Evolutionary conservation across 371 early-diverging fungal species (phyloP), one percentile per base, ranked within the genome.

Genomic region (Mortierella sp.): DNA sequence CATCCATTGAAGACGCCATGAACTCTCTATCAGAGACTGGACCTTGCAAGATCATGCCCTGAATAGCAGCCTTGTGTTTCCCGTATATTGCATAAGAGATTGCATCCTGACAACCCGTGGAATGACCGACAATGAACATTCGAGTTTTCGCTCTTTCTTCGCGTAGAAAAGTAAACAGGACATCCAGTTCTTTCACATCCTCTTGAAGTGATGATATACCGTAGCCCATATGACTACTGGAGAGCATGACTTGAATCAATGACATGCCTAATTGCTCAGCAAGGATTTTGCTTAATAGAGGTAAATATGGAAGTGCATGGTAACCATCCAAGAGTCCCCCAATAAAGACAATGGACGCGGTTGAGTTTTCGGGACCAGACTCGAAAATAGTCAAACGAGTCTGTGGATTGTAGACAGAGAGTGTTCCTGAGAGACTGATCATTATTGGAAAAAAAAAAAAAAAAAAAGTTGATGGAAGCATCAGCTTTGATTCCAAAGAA

Each of bases 101-200:
- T 31, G 85, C 84, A 54, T 89, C 87, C 63, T 89, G 89, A 19
- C 84, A 78, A 1, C 89, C 88, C 29, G 89, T 89, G 22, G 88
- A 88, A 62, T 89, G 89, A 29, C 89, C 89, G 23, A 89, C 53
- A 40, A 88, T 68, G 10, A 89, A 83, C 29, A 89, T 80, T 0
- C 72, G 74, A 13, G 71, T 60, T 63, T 88, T 89, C 13, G 77
- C 64, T 2, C 84, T 64, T 42, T 83, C 60, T 5, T 73, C 68
- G 13, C 70, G 66, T 26, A 89, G 42, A 66, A 75, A 82, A 10
- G 63, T 26, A 19, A 89, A 74, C 32, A 89, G 63, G 10, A 69
- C 53, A 68, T 89, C 88, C 10, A 89, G 65, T 43, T 88, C 84
- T 8, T 70, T 59, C 6, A 67, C 64, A 56, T 88, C 89, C 15